These are phyloP conservation scores for Hypoxylon perforatum DNA, from an alignment of 495 filamentous ascomycete genomes.

Conservation along the genomic window DNA sequence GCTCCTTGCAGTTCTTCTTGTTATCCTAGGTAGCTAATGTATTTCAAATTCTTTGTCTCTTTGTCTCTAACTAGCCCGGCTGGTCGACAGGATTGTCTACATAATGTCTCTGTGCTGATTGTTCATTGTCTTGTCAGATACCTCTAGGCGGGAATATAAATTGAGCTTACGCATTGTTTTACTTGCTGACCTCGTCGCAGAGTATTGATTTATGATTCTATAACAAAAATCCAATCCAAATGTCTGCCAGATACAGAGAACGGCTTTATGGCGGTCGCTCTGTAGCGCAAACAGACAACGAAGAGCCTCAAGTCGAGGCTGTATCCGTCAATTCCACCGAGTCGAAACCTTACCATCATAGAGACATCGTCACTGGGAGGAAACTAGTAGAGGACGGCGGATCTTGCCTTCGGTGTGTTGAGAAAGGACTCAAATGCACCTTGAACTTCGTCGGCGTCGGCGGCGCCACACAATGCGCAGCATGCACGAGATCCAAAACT, in stretches of 20 bases:
- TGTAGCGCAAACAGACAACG: neutral
- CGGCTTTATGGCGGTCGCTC: neutral
- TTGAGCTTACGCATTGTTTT: neutral
- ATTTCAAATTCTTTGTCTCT: neutral
- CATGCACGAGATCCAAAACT: constrained; percentile 22
- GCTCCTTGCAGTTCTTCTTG: too few relatives aligned
- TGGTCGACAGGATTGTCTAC: neutral
- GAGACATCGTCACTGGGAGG: constrained; percentile 29
- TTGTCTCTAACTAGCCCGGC: neutral
- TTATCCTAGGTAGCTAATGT: neutral
- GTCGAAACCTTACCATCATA: neutral
- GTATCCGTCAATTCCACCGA: neutral
- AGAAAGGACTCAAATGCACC: constrained; percentile 43
- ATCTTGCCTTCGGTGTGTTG: constrained; percentile 33
- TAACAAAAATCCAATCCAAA: neutral
- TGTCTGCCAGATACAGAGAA: neutral
- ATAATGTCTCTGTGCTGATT: constrained; percentile 6
- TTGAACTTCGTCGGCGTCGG: constrained; percentile 33
- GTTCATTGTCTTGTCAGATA: neutral
- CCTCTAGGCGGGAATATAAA: neutral
- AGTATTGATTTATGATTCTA: neutral
- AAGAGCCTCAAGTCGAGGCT: neutral
- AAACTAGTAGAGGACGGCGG: constrained; percentile 22
- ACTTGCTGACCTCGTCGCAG: neutral
- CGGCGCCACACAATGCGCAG: constrained; percentile 25